Evolutionary conservation across 352 stramenopile species (phyloP), one percentile per base, ranked within the genome.

Genomic region (Globisporangium canariense): DNA sequence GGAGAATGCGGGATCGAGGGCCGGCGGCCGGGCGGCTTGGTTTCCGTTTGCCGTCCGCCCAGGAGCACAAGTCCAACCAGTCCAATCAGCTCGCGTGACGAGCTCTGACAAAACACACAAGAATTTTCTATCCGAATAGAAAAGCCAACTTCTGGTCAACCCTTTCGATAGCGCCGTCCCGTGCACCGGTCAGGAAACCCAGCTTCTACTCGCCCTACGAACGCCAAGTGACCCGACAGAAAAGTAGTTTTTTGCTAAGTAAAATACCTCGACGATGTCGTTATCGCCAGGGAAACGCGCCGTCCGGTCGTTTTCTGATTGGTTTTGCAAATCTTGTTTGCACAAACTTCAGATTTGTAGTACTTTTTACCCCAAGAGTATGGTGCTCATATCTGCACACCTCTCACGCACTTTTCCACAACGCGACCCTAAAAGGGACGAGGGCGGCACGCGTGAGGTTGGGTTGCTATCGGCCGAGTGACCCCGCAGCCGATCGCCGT

Each of bases 71-170:
- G 36, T 63, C 58, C 58, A 53, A 63, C 45, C 58, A 41, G 36
- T 63, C 58, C 58, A 53, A 63, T 55, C 58, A 3, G 58, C 41
- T 25, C 22, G 11, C 9, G 58, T 63, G 58, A 63, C 32, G 58
- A 45, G 47, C 14, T 64, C 49, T 13, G 46, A 53, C 25, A 3
- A 36, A 63, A 66, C 25, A 30, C 73, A 81, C 72, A 81, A 81
- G 74, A 81, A 79, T 66, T 67, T 79, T 81, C 74, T 57, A 57
- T 57, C 20, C 8, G 46, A 20, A 28, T 28, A 52, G 18, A 5
- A 52, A 32, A 6, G 46, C 46, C 46, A 52, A 7, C n/a, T 32
- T 52, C 20, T 32, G 20, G 9, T 32, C 2, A 3, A 16, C n/a
- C 46, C 46, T 32, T 9, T 10, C 11, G 36, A 16, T 41, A 41